A percentile compares a stretch with the other conserved stretches of the same genome.
Conservation (phyloP, 1,284 basidiomycete species). For the Pulchroboletus neoregius region DNA sequence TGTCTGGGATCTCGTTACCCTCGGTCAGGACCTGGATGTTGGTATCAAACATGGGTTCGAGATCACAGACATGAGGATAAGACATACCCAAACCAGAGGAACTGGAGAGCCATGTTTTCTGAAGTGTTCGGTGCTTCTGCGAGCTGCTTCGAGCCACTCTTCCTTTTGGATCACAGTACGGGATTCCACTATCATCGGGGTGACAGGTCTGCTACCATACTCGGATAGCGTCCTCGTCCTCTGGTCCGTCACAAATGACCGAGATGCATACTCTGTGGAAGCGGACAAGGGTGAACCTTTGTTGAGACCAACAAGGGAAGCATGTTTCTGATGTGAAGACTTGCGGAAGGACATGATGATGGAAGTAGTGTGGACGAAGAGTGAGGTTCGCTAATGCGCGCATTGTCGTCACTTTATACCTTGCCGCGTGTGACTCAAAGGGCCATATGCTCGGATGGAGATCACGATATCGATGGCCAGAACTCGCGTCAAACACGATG, state of each 20-base stretch:
- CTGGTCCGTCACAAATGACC: slow-evolving; percentile 9
- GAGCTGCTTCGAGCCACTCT: slow-evolving; percentile 29
- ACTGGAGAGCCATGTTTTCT: slow-evolving; percentile 29
- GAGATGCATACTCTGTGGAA: slow-evolving; percentile 7
- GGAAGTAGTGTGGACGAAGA: background rate
- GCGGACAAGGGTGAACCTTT: slow-evolving; percentile 14
- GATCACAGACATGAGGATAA: background rate
- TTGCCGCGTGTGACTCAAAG: background rate
- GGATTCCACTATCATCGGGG: slow-evolving; percentile 15
- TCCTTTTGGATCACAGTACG: slow-evolving; percentile 24
- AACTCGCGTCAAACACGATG: slow-evolving; percentile 20
- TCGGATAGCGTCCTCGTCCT: slow-evolving; percentile 23
- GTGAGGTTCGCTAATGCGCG: background rate
- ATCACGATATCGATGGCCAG: slow-evolving; percentile 6
- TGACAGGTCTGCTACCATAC: slow-evolving; percentile 18
- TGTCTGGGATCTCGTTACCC: slow-evolving; percentile 30
- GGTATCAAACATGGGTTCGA: background rate
- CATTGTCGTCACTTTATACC: slow-evolving; percentile 20
- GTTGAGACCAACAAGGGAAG: background rate
- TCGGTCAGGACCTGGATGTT: slow-evolving; percentile 29
- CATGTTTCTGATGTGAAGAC: slow-evolving; percentile 3
- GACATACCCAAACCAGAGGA: slow-evolving; percentile 31
- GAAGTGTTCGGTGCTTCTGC: slow-evolving; percentile 30
- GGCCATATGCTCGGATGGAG: background rate
- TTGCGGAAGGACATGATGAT: slow-evolving; percentile 22